These are phyloP conservation scores for Cucumis hystrix DNA, from an alignment of 306 rosid species.

Conservation along the genomic window DNA sequence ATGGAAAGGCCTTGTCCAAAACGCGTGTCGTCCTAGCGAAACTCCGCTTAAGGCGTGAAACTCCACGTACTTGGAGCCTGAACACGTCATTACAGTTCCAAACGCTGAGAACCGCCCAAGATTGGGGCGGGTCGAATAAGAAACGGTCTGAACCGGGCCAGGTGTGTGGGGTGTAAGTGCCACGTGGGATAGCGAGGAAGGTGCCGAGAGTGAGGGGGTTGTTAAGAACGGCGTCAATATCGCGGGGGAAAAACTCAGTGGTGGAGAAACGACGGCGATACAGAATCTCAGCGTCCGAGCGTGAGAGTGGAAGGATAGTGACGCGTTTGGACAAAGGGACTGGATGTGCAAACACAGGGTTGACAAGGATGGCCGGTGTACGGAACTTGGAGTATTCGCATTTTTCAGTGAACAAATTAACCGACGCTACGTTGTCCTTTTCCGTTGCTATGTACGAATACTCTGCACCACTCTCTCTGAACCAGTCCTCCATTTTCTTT, in stretches of 20 bases:
- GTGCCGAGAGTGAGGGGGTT: constrained; percentile 70
- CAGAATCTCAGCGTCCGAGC: constrained; percentile 51
- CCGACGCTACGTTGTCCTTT: constrained; percentile 70
- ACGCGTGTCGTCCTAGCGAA: constrained; percentile 55
- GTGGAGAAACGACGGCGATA: constrained; percentile 71
- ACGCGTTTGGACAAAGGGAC: constrained; percentile 23
- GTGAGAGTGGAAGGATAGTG: constrained; percentile 31
- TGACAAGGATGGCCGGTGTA: constrained; percentile 69
- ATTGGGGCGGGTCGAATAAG: constrained; percentile 43
- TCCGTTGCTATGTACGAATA: constrained; percentile 92
- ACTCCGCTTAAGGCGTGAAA: constrained; percentile 34
- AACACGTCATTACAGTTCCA: constrained; percentile 84
- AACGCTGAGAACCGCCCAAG: constrained; percentile 81
- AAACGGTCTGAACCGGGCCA: constrained; percentile 61
- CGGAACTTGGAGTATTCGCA: constrained; percentile 88
- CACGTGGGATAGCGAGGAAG: constrained; percentile 65
- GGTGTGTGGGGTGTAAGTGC: constrained; percentile 8
- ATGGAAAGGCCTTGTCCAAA: constrained; percentile 65
- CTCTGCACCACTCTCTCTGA: constrained; percentile 55
- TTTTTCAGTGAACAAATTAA: constrained; percentile 72
- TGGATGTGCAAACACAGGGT: constrained; percentile 76
- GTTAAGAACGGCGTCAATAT: constrained; percentile 61
- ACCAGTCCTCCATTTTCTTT: constrained; percentile 55
- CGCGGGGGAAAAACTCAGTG: constrained; percentile 87
- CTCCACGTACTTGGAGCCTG: constrained; percentile 65